Percentiles rank a stretch among this genome's conserved stretches.
Evolutionary conservation across 805 yeast species (phyloP).

Genomic region (Groenewaldozyma salmanticensis): DNA sequence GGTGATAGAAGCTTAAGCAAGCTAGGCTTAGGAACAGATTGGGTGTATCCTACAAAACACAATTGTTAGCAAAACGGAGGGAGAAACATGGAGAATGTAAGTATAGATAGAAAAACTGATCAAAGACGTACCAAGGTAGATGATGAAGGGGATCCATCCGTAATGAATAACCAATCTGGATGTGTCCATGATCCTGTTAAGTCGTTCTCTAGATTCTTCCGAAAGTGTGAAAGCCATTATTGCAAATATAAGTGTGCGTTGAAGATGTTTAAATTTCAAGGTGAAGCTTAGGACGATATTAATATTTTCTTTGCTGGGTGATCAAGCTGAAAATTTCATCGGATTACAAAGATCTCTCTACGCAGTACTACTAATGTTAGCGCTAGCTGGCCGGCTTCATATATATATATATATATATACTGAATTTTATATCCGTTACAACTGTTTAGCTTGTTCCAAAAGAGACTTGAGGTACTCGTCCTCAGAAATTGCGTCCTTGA

Average conservation of each 20-base stretch:
- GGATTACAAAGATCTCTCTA: no score
- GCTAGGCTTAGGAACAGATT: constrained; percentile 76
- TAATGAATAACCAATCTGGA: constrained; percentile 86
- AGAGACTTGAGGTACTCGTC: not conserved
- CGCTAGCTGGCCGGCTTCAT: no score
- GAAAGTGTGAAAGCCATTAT: constrained; percentile 18
- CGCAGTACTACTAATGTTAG: no score
- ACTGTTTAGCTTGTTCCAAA: not conserved
- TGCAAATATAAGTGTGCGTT: not conserved
- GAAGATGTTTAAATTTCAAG: constrained; percentile 18
- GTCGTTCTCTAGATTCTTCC: constrained; percentile 54
- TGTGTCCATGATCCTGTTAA: constrained; percentile 69
- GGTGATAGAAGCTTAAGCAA: constrained; percentile 71
- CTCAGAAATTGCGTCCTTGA: not conserved
- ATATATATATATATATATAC: no score
- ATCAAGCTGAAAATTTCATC: no score
- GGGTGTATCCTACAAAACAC: constrained; percentile 45
- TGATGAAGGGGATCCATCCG: constrained; percentile 93
- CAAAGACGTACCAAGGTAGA: constrained; percentile 56
- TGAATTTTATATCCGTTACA: not conserved
- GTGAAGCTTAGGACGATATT: no score
- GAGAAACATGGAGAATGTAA: not conserved
- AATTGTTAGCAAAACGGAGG: not conserved
- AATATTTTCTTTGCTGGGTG: no score
- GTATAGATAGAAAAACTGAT: constrained; percentile 18